Evolutionary conservation across 1,139 yeast species (phyloP), one percentile per base, ranked within the genome.

Genomic region (Yamadazyma mexicana): DNA sequence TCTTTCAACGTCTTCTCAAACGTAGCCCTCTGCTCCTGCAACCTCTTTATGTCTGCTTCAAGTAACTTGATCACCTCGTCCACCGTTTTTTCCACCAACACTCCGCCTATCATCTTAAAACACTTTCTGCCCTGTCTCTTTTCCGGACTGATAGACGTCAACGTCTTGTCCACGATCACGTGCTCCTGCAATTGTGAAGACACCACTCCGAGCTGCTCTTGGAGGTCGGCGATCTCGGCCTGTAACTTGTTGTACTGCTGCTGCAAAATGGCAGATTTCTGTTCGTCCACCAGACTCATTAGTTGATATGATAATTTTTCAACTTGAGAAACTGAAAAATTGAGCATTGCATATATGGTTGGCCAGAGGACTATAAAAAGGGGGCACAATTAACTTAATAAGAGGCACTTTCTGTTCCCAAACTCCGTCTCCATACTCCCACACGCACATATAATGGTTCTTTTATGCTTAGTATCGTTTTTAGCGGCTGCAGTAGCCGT

Each of bases 91-190:
- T 91, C 95, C 18, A 91, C 87, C 35, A 94, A 71, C 1, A 92
- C 96, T 4, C 96, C 95, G 12, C 97, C 97, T 31, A 92, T 77
- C 96, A 92, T 88, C 57, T 95, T 81, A 66, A 82, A 91, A 55
- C 98, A 89, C 55, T 83, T 83, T 44, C 98, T 77, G 33, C 73
- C 79, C 3, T 51, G 37, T 77, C 81, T 32, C 61, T 74, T 46
- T 54, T 61, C 56, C 46, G 64, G 66, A 39, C 58, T 48, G 26
- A 64, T 61, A 15, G 54, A 46, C 14, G 53, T 54, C 33, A 64
- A 54, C 8, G 68, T 61, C 39, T 58, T 58, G 39, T 62, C 73
- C 18, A 71, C 77, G 25, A 71, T 61, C 26, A 52, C 37, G 48
- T 71, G 75, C 46, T 71, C 77, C 48, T 66, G 72, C 12, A 69